phyloP scores from a whole-genome alignment of 352 stramenopile genomes.

The Phytophthora colocasiae region DNA sequence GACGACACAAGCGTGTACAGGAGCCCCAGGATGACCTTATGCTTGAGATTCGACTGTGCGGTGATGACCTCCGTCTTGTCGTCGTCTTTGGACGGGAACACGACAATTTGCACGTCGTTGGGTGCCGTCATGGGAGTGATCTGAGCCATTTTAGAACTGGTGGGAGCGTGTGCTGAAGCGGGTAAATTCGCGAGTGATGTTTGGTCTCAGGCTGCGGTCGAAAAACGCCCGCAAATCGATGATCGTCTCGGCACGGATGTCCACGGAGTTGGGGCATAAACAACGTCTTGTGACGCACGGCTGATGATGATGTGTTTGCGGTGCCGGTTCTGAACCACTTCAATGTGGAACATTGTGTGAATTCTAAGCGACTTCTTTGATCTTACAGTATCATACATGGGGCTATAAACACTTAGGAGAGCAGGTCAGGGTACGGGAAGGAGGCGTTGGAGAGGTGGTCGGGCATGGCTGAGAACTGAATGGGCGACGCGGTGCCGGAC shows the following conservation, averaged over 20 bases:
- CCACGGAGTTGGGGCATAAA: neutral
- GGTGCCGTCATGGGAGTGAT: constrained; percentile 9
- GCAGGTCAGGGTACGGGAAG: constrained; percentile 38
- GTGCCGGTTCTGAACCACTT: neutral
- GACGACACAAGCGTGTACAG: constrained; percentile 16
- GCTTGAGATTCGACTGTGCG: neutral
- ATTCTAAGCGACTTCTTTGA: neutral
- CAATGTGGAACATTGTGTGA: neutral
- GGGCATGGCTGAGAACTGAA: constrained; percentile 23
- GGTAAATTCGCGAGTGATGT: constrained; percentile 14
- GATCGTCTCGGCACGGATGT: constrained; percentile 21
- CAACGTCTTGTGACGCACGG: constrained; percentile 6
- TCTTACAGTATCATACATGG: constrained; percentile 30
- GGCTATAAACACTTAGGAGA: constrained; percentile 25
- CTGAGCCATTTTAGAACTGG: constrained; percentile 9
- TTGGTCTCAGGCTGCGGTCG: neutral
- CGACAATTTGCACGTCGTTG: constrained; percentile 20
- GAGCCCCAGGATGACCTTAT: constrained; percentile 9
- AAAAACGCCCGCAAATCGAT: constrained; percentile 2
- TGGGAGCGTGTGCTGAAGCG: neutral
- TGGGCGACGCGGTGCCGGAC: constrained; percentile 13
- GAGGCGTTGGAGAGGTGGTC: constrained; percentile 21
- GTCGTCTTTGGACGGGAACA: constrained; percentile 17
- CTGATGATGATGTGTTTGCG: neutral
- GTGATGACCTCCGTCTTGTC: constrained; percentile 8